phyloP scores from a whole-genome alignment of 1,284 basidiomycete genomes.

The Cerrena zonata region DNA sequence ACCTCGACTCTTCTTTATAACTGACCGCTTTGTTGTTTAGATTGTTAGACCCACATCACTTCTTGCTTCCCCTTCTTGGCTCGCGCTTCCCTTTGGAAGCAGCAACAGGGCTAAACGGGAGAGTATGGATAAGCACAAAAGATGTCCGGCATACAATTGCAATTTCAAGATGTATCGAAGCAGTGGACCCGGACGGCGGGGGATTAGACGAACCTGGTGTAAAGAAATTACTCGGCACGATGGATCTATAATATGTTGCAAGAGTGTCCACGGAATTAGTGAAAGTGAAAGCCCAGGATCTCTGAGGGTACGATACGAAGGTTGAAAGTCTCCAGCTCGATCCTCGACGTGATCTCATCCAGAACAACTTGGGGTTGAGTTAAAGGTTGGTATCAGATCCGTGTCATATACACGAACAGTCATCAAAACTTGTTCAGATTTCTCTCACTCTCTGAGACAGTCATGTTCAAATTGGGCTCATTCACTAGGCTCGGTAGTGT shows the following conservation, averaged over 20 bases:
- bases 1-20: slow-evolving; percentile 14
- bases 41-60: slow-evolving; percentile 67
- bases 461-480: too few relatives aligned
- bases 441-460: too few relatives aligned
- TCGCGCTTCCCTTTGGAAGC: slow-evolving; percentile 69
- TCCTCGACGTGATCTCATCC: too few relatives aligned
- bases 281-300: neutral
- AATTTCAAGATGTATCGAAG: slow-evolving; percentile 64
- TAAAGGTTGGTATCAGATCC: too few relatives aligned
- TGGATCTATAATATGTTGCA: slow-evolving; percentile 44
- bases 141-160: slow-evolving; percentile 65
- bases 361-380: too few relatives aligned
- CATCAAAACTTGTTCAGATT: too few relatives aligned
- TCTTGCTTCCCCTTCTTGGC: slow-evolving; percentile 69
- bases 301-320: too few relatives aligned
- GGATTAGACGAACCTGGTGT: slow-evolving; percentile 45
- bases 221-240: slow-evolving; percentile 47
- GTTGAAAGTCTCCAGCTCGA: too few relatives aligned
- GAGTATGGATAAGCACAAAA: slow-evolving; percentile 73
- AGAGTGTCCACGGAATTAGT: slow-evolving; percentile 6
- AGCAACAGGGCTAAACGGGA: slow-evolving; percentile 77
- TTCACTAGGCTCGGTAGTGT: too few relatives aligned
- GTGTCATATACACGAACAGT: too few relatives aligned
- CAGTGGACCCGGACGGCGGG: slow-evolving; percentile 61
- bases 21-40: slow-evolving; percentile 32